Percentiles rank a stretch among this genome's conserved stretches.
phyloP scores from a whole-genome alignment of 2,329 filamentous ascomycete species.

The Fusarium aywerte region DNA sequence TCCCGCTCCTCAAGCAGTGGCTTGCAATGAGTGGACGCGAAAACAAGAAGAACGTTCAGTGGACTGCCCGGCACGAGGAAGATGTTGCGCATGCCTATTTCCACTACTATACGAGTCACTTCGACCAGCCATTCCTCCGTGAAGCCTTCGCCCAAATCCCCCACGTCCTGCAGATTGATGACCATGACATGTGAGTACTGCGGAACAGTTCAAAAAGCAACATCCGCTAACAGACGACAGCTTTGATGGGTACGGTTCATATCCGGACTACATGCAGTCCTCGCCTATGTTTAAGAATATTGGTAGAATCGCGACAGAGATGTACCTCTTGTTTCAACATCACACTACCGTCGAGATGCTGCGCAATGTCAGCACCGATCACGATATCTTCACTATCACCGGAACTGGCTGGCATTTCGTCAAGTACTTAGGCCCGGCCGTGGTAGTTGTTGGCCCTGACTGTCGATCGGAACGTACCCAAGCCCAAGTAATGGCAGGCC shows the following conservation, averaged over 20 bases:
- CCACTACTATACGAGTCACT: conserved; percentile 98
- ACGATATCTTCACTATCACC: conserved; percentile 94
- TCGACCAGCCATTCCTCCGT: conserved; percentile 92
- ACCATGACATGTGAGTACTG: conserved; percentile 91
- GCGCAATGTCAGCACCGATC: conserved; percentile 86
- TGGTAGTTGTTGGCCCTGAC: conserved; percentile 90
- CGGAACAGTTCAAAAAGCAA: not conserved
- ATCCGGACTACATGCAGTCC: conserved; percentile 97
- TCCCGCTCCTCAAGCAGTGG: conserved; percentile 94
- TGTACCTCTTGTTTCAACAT: conserved; percentile 98
- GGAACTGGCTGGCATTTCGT: conserved; percentile 99
- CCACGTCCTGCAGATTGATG: conserved; percentile 90
- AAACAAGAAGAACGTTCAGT: conserved; percentile 86
- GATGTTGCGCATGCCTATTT: conserved; percentile 97
- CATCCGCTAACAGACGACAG: conserved; percentile 56
- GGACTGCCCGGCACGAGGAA: conserved; percentile 95
- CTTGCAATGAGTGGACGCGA: conserved; percentile 92
- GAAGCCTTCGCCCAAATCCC: conserved; percentile 98
- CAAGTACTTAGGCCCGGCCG: conserved; percentile 91
- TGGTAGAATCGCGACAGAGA: conserved; percentile 91
- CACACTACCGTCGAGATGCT: conserved; percentile 95
- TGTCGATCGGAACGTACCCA: conserved; percentile 92
- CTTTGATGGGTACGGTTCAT: conserved; percentile 97
- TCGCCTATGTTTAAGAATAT: conserved; percentile 99
- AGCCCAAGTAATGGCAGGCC: conserved; percentile 91